phyloP scores from a whole-genome alignment of 2,329 filamentous ascomycete species.

The Trichophaea hybrida region DNA sequence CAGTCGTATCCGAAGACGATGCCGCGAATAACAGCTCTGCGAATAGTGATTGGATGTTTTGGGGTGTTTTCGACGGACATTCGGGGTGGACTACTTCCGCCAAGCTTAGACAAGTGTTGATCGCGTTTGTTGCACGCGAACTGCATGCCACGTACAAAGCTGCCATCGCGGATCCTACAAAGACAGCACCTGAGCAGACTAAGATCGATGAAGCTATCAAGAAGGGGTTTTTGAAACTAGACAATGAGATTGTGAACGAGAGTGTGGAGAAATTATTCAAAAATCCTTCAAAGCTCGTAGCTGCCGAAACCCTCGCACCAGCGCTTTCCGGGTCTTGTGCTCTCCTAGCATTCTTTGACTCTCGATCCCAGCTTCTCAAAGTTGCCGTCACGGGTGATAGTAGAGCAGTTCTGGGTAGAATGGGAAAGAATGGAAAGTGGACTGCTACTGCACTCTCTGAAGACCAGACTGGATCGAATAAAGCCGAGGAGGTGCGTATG shows the following conservation, averaged over 20 bases:
- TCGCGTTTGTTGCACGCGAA: slow-evolving; percentile 83
- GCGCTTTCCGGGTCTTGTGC: slow-evolving; percentile 96
- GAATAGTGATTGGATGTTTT: slow-evolving; percentile 89
- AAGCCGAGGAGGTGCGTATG: slow-evolving; percentile 68
- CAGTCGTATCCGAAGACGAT: slow-evolving; percentile 40
- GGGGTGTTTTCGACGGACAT: slow-evolving; percentile 91
- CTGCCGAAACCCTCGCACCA: slow-evolving; percentile 80
- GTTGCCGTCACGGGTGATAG: slow-evolving; percentile 94
- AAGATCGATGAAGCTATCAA: slow-evolving; percentile 87
- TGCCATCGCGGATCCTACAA: slow-evolving; percentile 42
- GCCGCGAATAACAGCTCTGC: slow-evolving; percentile 39
- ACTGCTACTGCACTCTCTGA: slow-evolving; percentile 75
- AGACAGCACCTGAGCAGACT: slow-evolving; percentile 55
- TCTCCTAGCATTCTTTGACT: slow-evolving; percentile 91
- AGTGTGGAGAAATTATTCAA: slow-evolving; percentile 85
- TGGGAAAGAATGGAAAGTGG: slow-evolving; percentile 72
- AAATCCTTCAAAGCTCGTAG: slow-evolving; percentile 74
- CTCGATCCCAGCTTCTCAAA: slow-evolving; percentile 67
- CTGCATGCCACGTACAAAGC: slow-evolving; percentile 83
- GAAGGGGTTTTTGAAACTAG: slow-evolving; percentile 70
- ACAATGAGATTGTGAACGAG: slow-evolving; percentile 87
- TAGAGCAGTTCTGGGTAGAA: slow-evolving; percentile 78
- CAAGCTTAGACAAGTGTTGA: slow-evolving; percentile 81
- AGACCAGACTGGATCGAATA: slow-evolving; percentile 85
- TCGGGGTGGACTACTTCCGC: slow-evolving; percentile 97